Evolutionary conservation across 2,329 filamentous ascomycete genomes (phyloP), one percentile per base, ranked within the genome.

Genomic region (Fonsecaea erecta): DNA sequence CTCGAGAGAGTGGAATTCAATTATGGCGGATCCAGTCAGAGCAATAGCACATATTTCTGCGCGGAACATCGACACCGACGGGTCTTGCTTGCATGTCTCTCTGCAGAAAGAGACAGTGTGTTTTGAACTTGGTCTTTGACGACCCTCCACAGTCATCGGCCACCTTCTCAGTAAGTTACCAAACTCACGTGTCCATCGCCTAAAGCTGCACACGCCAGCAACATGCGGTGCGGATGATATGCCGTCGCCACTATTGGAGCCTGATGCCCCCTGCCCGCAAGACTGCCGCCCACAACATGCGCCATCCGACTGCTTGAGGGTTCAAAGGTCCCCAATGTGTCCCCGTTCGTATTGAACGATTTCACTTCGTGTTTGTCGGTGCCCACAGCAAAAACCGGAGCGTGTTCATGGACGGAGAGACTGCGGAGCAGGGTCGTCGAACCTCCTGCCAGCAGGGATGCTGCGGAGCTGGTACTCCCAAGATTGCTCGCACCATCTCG

Each of bases 141-240:
- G 26, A 26, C 3, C 9, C 43, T 26, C 21, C 43, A 48, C 5
- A 18, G 2, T 24, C 43, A 26, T 24, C 21, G 21, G 7, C 43
- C 1, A 2, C 7, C 43, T 21, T 24, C 43, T 48, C 43, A 68
- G 53, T 68, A 68, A 35, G 60, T 65, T 16, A 68, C 60, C 60
- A 68, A 52, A 76, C 96, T 97, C 74, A 99, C 88, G 75, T 97
- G 91, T 66, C 93, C 87, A 75, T 97, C 93, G 62, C 93, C 91
- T 51, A 92, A 84, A 3, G 93, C 91, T 1, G 93, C 91, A 73
- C 91, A 95, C 37, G 92, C 93, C 67, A 99, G 84, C 77, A 97
- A 89, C 80, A 96, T 93, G 59, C 90, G 88, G 77, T 99, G 95
- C 0, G 95, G 95, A 78, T 99, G 95, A 82, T 98, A 99, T 0